Conservation (phyloP, 495 filamentous ascomycete species). For the Barbatosphaeria neglecta region DNA sequence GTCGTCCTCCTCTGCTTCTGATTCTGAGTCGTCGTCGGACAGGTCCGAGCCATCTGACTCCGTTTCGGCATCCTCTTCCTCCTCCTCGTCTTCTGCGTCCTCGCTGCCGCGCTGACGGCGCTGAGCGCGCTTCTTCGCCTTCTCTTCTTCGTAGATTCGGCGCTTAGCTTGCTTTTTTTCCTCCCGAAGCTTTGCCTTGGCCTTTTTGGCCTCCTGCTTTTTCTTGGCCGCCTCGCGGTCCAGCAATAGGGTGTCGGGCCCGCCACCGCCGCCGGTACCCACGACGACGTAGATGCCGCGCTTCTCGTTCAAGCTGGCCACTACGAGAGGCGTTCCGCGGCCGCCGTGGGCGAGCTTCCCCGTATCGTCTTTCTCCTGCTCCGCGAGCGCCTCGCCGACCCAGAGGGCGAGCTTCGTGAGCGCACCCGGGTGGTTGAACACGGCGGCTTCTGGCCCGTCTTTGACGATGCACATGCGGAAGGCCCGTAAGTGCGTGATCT, state of each 20-base stretch:
- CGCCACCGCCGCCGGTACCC: slow-evolving; percentile 71
- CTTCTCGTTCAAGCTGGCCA: slow-evolving; percentile 79
- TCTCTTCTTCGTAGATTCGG: slow-evolving; percentile 51
- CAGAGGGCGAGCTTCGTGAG: slow-evolving; percentile 86
- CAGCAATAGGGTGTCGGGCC: slow-evolving; percentile 43
- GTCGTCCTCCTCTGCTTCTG: slow-evolving; percentile 50
- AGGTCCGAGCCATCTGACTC: slow-evolving; percentile 39
- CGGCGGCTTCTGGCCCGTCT: slow-evolving; percentile 76
- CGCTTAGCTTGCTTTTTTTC: slow-evolving; percentile 45
- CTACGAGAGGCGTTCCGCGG: slow-evolving; percentile 72
- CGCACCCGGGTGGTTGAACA: slow-evolving; percentile 86
- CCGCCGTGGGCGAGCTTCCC: slow-evolving; percentile 58
- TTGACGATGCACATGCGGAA: slow-evolving; percentile 95
- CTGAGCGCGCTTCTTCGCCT: slow-evolving; percentile 22
- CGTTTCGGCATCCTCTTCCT: slow-evolving; percentile 39
- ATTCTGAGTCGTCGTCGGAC: slow-evolving; percentile 51
- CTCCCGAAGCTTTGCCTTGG: slow-evolving; percentile 49
- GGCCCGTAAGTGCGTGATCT: slow-evolving; percentile 79
- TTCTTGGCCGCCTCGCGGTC: slow-evolving; percentile 54
- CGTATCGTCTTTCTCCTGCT: slow-evolving; percentile 66
- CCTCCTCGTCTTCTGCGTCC: slow-evolving; percentile 34
- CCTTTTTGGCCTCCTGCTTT: slow-evolving; percentile 45
- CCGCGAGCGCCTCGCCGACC: slow-evolving; percentile 85
- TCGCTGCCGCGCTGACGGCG: too few species aligned
- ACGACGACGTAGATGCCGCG: slow-evolving; percentile 86